Conservation (phyloP, 768 basidiomycete species). For the Amanita rimosa region DNA sequence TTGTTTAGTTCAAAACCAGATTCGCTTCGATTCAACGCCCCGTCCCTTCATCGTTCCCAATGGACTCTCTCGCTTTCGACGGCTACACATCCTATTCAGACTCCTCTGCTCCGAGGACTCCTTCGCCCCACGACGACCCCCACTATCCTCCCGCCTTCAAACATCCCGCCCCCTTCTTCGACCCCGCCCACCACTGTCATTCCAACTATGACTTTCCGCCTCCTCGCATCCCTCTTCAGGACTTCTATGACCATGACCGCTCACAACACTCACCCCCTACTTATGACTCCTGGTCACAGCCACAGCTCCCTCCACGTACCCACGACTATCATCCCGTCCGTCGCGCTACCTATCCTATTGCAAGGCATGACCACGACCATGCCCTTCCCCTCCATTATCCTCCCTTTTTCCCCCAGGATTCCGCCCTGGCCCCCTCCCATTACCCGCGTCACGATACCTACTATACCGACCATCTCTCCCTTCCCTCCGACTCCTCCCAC, state of each 20-base stretch:
- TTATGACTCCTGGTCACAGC: constrained; percentile 14
- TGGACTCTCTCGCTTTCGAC: constrained; percentile 46
- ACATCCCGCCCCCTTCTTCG: constrained; percentile 38
- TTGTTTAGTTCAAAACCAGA: constrained; percentile 9
- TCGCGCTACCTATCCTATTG: constrained; percentile 68
- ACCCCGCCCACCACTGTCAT: constrained; percentile 13
- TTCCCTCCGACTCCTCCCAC: constrained; percentile 17
- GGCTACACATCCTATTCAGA: constrained; percentile 55
- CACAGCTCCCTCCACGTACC: constrained; percentile 15
- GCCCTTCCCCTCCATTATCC: constrained; percentile 25
- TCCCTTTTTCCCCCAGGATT: constrained; percentile 33
- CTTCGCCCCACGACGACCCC: constrained; percentile 42
- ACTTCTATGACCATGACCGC: constrained; percentile 52
- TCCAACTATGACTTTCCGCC: constrained; percentile 27
- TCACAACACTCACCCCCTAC: neutral
- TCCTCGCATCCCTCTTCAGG: constrained; percentile 44
- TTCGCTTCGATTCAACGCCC: constrained; percentile 8
- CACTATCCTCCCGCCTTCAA: constrained; percentile 14
- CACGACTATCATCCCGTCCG: constrained; percentile 42
- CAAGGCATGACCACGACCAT: constrained; percentile 58
- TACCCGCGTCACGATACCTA: constrained; percentile 22
- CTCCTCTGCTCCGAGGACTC: constrained; percentile 62
- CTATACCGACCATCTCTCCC: constrained; percentile 22
- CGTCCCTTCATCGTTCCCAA: constrained; percentile 11
- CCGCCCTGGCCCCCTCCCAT: constrained; percentile 26